Percentiles rank a stretch among this genome's conserved stretches.
Evolutionary conservation across 495 filamentous ascomycete species (phyloP).

Genomic region (Sabuloglossum arenarium): DNA sequence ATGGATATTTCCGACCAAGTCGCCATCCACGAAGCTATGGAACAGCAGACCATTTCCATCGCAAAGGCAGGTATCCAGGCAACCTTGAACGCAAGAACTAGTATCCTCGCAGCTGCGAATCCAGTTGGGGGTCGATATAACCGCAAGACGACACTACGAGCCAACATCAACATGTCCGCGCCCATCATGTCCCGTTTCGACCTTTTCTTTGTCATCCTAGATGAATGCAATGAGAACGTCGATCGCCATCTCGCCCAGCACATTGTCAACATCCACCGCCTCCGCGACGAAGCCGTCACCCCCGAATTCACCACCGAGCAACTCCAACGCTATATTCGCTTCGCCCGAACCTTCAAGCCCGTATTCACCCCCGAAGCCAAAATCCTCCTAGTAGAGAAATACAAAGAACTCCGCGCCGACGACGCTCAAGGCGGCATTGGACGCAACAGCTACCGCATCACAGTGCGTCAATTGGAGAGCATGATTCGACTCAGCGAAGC

Average conservation of each 20-base stretch:
- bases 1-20: constrained; percentile 98
- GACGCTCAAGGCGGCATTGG: constrained; percentile 90
- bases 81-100: constrained; percentile 85
- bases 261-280: constrained; percentile 85
- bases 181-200: constrained; percentile 99
- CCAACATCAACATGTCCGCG: constrained; percentile 95
- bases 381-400: constrained; percentile 65
- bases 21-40: constrained; percentile 99
- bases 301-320: constrained; percentile 95
- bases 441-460: constrained; percentile 87
- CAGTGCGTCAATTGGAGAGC: constrained; percentile 85
- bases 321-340: constrained; percentile 91
- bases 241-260: constrained; percentile 84
- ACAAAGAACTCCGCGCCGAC: constrained; percentile 87
- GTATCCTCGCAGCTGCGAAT: constrained; percentile 90
- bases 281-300: constrained; percentile 71
- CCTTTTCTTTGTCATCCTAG: constrained; percentile 94
- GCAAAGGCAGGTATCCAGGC: constrained; percentile 98
- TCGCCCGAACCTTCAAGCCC: constrained; percentile 84
- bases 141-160: constrained; percentile 75
- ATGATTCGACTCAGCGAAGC: constrained; percentile 89
- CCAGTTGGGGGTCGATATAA: constrained; percentile 93
- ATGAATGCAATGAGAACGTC: constrained; percentile 83
- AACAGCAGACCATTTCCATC: constrained; percentile 99
- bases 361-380: constrained; percentile 83